phyloP scores from a whole-genome alignment of 805 yeast species.

The Lachancea thermotolerans region DNA sequence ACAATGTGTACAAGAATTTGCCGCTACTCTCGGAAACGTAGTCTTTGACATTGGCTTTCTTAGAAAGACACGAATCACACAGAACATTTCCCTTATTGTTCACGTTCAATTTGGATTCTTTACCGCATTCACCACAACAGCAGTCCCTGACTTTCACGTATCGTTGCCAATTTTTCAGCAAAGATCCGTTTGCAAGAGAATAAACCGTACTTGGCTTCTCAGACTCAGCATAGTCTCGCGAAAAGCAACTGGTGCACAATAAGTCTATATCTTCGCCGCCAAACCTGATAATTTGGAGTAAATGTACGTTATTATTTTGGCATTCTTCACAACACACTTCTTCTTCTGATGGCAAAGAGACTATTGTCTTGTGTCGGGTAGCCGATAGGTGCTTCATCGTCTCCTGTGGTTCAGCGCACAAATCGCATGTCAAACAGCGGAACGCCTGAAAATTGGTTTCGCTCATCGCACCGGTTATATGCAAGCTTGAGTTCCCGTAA shows the following conservation, averaged over 20 bases:
- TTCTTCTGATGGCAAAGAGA: slow-evolving; percentile 34
- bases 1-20: slow-evolving; percentile 38
- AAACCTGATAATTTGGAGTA: slow-evolving; percentile 42
- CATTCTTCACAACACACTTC: slow-evolving; percentile 51
- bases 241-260: slow-evolving; percentile 41
- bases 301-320: slow-evolving; percentile 46
- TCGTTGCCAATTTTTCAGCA: slow-evolving; percentile 41
- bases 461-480: neutral
- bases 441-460: slow-evolving; percentile 13
- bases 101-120: slow-evolving; percentile 38
- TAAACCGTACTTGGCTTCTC: slow-evolving; percentile 46
- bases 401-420: slow-evolving; percentile 30
- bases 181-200: slow-evolving; percentile 47
- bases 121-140: slow-evolving; percentile 40
- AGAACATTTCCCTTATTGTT: slow-evolving; percentile 27
- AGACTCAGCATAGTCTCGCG: slow-evolving; percentile 28
- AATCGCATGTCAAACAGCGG: slow-evolving; percentile 44
- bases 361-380: slow-evolving; percentile 47
- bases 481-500: too few relatives aligned
- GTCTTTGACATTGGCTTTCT: slow-evolving; percentile 12
- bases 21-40: slow-evolving; percentile 43
- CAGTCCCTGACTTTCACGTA: slow-evolving; percentile 47
- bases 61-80: slow-evolving; percentile 40
- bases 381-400: slow-evolving; percentile 47
- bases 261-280: slow-evolving; percentile 51